Percentiles rank a stretch among this genome's conserved stretches.
Conservation (phyloP, 2,329 filamentous ascomycete genomes). For the Aspergillus aculeatinus region DNA sequence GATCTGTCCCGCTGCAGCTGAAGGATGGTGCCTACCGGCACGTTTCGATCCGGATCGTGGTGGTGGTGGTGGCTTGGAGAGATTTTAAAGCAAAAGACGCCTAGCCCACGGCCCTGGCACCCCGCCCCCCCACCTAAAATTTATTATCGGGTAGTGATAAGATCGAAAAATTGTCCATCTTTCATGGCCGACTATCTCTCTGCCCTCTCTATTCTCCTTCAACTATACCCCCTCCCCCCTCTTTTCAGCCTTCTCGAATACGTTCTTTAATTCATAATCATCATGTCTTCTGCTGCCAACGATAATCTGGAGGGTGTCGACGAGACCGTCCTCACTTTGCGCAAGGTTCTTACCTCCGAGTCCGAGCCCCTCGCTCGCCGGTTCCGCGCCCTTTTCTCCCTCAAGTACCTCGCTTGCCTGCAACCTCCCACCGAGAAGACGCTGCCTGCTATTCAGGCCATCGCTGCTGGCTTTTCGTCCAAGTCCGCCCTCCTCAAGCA, state of each 20-base stretch:
- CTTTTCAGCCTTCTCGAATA: neutral
- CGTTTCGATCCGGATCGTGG: slow-evolving; percentile 1
- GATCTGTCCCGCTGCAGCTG: neutral
- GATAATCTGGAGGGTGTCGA: slow-evolving; percentile 27
- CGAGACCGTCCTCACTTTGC: slow-evolving; percentile 47
- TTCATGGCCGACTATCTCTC: neutral
- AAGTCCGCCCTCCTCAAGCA: slow-evolving; percentile 91
- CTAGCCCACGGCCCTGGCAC: slow-evolving; percentile 18
- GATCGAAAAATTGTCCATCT: slow-evolving; percentile 30
- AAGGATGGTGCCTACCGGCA: slow-evolving; percentile 1
- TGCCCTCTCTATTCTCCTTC: neutral
- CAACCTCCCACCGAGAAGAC: slow-evolving; percentile 57
- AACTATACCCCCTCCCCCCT: neutral
- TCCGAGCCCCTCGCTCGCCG: slow-evolving; percentile 77
- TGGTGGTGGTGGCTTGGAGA: slow-evolving; percentile 1
- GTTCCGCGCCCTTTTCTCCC: slow-evolving; percentile 94
- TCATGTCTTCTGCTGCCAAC: slow-evolving; percentile 36
- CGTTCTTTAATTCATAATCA: slow-evolving; percentile 3
- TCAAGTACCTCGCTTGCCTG: slow-evolving; percentile 85
- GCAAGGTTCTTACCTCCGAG: slow-evolving; percentile 77
- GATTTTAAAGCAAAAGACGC: slow-evolving; percentile 17
- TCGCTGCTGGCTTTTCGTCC: slow-evolving; percentile 81
- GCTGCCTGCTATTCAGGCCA: slow-evolving; percentile 70
- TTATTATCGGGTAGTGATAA: slow-evolving; percentile 35
- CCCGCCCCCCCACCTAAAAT: slow-evolving; percentile 42